Conservation (phyloP, 1,139 yeast genomes). For the Meyerozyma smithsonii region DNA sequence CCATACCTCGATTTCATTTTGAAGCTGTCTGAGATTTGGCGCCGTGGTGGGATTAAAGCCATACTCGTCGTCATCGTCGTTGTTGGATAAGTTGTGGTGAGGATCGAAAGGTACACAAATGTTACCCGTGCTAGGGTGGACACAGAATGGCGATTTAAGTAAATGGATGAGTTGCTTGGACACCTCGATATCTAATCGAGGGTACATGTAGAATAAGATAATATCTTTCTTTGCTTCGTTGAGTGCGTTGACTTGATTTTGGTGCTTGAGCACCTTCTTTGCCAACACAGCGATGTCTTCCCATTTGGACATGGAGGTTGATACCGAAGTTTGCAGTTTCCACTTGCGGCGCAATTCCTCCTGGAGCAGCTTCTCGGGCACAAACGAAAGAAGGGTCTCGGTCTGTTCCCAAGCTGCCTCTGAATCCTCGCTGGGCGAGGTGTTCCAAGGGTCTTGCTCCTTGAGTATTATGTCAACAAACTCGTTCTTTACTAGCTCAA, state of each 20-base stretch:
- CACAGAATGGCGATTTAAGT: constrained; percentile 95
- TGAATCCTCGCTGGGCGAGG: constrained; percentile 22
- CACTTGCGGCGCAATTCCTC: constrained; percentile 47
- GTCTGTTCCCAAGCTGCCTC: constrained; percentile 40
- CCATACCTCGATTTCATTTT: constrained; percentile 48
- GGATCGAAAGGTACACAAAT: constrained; percentile 93
- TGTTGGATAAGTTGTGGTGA: constrained; percentile 27
- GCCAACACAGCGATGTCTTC: constrained; percentile 68
- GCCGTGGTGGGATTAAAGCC: constrained; percentile 77
- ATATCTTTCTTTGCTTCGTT: constrained; percentile 82
- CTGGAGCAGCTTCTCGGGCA: constrained; percentile 58
- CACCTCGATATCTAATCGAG: constrained; percentile 90
- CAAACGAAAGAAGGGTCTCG: constrained; percentile 53
- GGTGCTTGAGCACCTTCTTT: constrained; percentile 39
- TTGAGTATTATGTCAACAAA: constrained; percentile 64
- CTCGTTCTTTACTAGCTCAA: constrained; percentile 57
- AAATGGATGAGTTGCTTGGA: constrained; percentile 87
- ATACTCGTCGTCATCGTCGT: constrained; percentile 34
- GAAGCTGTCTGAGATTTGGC: constrained; percentile 67
- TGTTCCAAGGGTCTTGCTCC: constrained; percentile 81
- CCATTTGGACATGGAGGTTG: constrained; percentile 62
- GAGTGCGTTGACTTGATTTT: constrained; percentile 36
- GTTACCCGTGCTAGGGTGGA: constrained; percentile 96
- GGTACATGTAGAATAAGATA: constrained; percentile 76
- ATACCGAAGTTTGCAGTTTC: constrained; percentile 25